Conservation (phyloP, 163 green algal species). For the Scenedesmus sp. region DNA sequence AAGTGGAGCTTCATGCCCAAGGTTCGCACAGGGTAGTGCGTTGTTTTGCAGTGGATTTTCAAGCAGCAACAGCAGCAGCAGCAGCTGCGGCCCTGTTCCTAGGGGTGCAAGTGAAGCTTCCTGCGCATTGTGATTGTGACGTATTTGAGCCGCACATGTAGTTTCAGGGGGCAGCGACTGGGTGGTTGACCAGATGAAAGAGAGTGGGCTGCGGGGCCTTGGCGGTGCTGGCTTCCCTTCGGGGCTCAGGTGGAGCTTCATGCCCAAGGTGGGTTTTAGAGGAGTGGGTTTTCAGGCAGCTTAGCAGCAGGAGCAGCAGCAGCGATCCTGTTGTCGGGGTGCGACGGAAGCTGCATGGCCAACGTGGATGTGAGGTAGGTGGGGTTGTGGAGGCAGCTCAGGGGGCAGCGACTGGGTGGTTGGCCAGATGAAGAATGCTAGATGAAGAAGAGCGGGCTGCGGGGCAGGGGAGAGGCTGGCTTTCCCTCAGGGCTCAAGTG, state of each 20-base stretch:
- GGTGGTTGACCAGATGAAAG: conserved; percentile 99
- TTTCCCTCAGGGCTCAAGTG: background rate
- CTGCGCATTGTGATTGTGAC: background rate
- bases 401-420: no score
- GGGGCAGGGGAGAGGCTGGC: background rate
- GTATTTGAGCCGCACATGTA: background rate
- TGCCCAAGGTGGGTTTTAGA: conserved; percentile 89
- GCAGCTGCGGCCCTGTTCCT: background rate
- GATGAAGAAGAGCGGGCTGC: background rate
- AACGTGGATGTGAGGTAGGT: background rate
- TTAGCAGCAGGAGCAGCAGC: background rate
- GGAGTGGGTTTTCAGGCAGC: background rate
- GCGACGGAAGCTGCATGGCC: no score
- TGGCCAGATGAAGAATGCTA: no score
- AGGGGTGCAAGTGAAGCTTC: background rate
- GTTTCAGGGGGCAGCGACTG: conserved; percentile 85
- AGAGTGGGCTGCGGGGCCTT: conserved; percentile 93
- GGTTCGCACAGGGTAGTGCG: conserved; percentile 51
- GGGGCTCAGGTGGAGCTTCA: conserved; percentile 98
- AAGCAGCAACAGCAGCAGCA: conserved; percentile 13
- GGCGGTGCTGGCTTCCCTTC: conserved; percentile 98
- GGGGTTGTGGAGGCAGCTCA: background rate
- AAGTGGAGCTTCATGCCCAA: conserved; percentile 99
- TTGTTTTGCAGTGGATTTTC: background rate
- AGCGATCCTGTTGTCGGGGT: background rate